Evolutionary conservation across 306 rosid genomes (phyloP).

Genomic region (Lagenaria siceraria): DNA sequence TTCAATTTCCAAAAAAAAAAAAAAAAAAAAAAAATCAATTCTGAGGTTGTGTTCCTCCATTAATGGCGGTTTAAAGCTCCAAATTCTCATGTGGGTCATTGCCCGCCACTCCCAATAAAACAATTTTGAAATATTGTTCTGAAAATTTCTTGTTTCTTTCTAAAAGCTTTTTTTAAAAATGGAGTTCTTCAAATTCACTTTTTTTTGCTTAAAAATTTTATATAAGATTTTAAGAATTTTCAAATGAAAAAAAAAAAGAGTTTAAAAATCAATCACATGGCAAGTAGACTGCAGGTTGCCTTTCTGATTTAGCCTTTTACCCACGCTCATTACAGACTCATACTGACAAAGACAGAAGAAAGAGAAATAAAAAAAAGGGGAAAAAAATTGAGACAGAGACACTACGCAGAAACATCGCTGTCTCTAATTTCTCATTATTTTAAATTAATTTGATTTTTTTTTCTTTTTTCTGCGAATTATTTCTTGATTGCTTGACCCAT

Average conservation of each 20-base stretch:
- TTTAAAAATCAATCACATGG: conserved; percentile 11
- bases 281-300: conserved; percentile 16
- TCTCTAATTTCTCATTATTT: conserved; percentile 15
- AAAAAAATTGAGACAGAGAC: conserved; percentile 20
- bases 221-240: background rate
- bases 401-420: conserved; percentile 36
- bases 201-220: background rate
- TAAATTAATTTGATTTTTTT: background rate
- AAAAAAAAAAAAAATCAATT: too few relatives aligned
- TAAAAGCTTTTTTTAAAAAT: background rate
- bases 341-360: conserved; percentile 2
- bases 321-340: conserved; percentile 4
- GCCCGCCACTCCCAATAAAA: background rate
- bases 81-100: background rate
- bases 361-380: background rate
- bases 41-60: background rate
- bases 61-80: background rate
- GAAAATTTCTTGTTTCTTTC: background rate
- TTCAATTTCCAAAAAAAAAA: background rate
- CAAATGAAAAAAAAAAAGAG: background rate
- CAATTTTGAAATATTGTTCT: background rate
- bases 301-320: conserved; percentile 14
- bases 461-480: background rate
- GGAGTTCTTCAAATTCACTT: background rate
- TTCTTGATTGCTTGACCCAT: conserved; percentile 1